Conservation (phyloP, 1,284 basidiomycete species). For the Naganishia liquefaciens region DNA sequence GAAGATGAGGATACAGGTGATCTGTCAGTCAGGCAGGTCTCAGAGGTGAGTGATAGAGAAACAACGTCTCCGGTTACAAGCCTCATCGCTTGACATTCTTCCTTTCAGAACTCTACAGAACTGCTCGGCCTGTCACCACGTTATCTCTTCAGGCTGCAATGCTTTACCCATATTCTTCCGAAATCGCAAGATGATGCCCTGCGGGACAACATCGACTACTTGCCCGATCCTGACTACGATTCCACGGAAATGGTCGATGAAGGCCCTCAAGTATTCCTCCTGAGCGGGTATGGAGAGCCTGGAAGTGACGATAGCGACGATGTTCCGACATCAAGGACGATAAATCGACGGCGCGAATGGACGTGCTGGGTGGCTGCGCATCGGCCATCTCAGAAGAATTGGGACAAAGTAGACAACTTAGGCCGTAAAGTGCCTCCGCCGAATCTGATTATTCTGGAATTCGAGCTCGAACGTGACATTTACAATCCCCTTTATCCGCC, state of each 20-base stretch:
- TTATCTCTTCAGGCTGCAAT: slow-evolving; percentile 75
- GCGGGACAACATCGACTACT: slow-evolving; percentile 74
- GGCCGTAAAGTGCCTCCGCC: slow-evolving; percentile 40
- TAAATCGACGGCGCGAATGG: slow-evolving; percentile 61
- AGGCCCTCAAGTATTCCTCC: slow-evolving; percentile 69
- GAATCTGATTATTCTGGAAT: slow-evolving; percentile 70
- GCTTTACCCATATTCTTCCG: slow-evolving; percentile 72
- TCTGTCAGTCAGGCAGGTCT: slow-evolving; percentile 73
- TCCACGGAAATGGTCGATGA: slow-evolving; percentile 58
- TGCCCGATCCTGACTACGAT: slow-evolving; percentile 59
- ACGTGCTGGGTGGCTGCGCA: slow-evolving; percentile 83
- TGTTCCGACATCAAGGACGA: slow-evolving; percentile 28
- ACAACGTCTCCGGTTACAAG: slow-evolving; percentile 4
- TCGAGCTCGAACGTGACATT: slow-evolving; percentile 73
- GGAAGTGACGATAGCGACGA: slow-evolving; percentile 53
- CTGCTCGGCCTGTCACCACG: slow-evolving; percentile 72
- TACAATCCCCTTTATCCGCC: slow-evolving; percentile 64
- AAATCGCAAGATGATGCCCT: slow-evolving; percentile 70
- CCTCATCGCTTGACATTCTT: slow-evolving; percentile 30
- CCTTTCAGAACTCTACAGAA: slow-evolving; percentile 62
- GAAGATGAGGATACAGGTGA: slow-evolving; percentile 64
- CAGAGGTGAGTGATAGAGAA: slow-evolving; percentile 63
- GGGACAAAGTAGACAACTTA: slow-evolving; percentile 40
- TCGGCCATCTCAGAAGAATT: slow-evolving; percentile 55
- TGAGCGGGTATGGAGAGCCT: slow-evolving; percentile 70